Base-by-base conservation (phyloP, 257 asterid species). In the Jacaranda copaia region DNA sequence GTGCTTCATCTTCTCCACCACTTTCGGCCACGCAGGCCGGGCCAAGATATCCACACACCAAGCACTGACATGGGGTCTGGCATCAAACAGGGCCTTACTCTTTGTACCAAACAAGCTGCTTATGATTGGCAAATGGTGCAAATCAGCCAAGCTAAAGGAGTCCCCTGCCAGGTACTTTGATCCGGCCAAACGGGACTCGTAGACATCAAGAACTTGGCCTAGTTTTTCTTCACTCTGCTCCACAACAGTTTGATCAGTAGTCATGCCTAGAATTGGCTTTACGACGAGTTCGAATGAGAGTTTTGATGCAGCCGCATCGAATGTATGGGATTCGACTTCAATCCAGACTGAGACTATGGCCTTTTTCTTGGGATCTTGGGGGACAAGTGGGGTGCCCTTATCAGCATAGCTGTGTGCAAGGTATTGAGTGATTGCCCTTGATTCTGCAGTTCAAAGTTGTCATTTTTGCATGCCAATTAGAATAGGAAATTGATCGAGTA, bases 1-100 rank as follows among this genome's bases (percentile, higher is more conserved):
- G 32, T 7, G 73, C 75, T 38, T 70, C 63, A 70, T 25, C 62
- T 8, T 70, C 25, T 72, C 67, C 57, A 42, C 67, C 12, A 82
- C 85, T 87, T 82, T 89, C n/a, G 58, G 32, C 91, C 93, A 89
- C 2, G 89, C 80, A 0, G 88, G 85, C 83, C 93, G 81, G 1
- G 87, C 89, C 80, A 85, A 45, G 65, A 87, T 87, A 42, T 77
- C 83, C 32, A 76, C 64, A 16, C 73, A 74, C 93, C 91, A 89
- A 0, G 77, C 81, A 9, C 75, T 68, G 4, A 89, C 91, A 40
- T 72, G 81, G 12, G 82, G 83, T 16, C 84, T 79, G 3, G 80
- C 84, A 8, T 80, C 83, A 36, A 89, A 78, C 48, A 81, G 3
- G 11, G 80, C 70, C 81, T 79, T 85, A 8, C n/a, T 65, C 65